These are phyloP conservation scores for Phytophthora pistaciae DNA, from an alignment of 352 stramenopile species.

Conservation along the genomic window DNA sequence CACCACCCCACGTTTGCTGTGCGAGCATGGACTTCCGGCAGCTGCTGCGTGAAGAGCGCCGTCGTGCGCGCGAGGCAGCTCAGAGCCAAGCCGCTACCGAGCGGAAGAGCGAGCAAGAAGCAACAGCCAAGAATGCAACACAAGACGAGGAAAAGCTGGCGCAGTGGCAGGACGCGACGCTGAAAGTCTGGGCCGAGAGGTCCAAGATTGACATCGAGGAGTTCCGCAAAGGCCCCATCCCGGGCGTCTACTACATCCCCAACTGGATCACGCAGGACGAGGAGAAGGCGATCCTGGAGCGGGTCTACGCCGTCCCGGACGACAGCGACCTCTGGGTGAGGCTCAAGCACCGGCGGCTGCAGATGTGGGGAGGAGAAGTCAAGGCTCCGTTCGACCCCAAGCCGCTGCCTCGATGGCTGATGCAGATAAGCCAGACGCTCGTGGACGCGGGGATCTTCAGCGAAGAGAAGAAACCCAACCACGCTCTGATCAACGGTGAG, in stretches of 20 bases:
- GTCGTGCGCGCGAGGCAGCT: constrained; percentile 38
- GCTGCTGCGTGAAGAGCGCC: constrained; percentile 61
- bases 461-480: constrained; percentile 59
- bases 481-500: constrained; percentile 79
- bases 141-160: background rate
- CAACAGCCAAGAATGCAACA: background rate
- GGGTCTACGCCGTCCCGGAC: constrained; percentile 57
- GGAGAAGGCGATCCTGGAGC: constrained; percentile 62
- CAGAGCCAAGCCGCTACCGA: background rate
- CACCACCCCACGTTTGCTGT: constrained; percentile 11
- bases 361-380: constrained; percentile 79
- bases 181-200: constrained; percentile 45
- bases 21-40: constrained; percentile 58
- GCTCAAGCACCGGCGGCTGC: constrained; percentile 71
- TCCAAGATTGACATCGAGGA: constrained; percentile 43
- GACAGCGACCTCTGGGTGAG: constrained; percentile 57
- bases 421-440: constrained; percentile 57
- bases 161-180: constrained; percentile 16
- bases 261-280: constrained; percentile 71
- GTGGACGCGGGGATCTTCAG: constrained; percentile 64
- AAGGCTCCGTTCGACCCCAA: constrained; percentile 54
- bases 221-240: constrained; percentile 48
- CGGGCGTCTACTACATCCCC: constrained; percentile 65
- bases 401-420: constrained; percentile 61
- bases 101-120: background rate